These are phyloP conservation scores for Coccomyxa sp. DNA, from an alignment of 139 green algal species.

Conservation along the genomic window DNA sequence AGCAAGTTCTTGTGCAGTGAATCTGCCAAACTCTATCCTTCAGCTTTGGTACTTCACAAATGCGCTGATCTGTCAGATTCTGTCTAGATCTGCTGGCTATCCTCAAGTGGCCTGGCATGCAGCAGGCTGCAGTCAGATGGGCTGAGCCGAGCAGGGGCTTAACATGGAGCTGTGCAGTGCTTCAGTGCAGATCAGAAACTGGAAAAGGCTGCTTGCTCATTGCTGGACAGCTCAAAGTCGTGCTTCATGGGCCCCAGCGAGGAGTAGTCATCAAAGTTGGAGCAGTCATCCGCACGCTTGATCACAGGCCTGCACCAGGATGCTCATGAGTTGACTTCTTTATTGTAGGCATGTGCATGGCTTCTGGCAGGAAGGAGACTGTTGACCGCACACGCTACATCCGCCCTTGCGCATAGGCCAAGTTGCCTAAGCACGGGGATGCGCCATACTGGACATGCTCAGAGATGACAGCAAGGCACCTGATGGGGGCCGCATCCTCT, in stretches of 20 bases:
- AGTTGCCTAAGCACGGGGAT: not conserved
- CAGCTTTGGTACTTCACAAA: too few species aligned
- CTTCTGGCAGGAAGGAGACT: too few species aligned
- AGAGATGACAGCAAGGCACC: conserved; percentile 18
- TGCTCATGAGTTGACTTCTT: not conserved
- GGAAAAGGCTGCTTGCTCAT: conserved; percentile 58
- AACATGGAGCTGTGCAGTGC: not conserved
- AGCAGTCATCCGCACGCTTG: conserved; percentile 45
- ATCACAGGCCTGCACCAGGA: conserved; percentile 39
- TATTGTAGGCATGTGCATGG: not conserved
- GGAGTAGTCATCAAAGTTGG: conserved; percentile 70
- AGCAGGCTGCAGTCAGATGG: too few species aligned
- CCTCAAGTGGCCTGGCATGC: too few species aligned
- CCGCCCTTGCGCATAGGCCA: not conserved
- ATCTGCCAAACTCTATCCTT: too few species aligned
- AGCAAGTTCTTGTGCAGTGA: too few species aligned
- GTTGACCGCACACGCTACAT: too few species aligned
- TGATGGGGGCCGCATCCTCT: conserved; percentile 35
- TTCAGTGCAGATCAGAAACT: conserved; percentile 32
- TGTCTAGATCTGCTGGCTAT: too few species aligned
- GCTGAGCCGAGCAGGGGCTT: not conserved
- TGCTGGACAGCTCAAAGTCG: conserved; percentile 35
- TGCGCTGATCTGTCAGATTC: too few species aligned
- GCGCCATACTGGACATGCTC: not conserved
- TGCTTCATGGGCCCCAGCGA: conserved; percentile 45